A percentile compares a stretch with the other conserved stretches of the same genome.
phyloP scores from a whole-genome alignment of 192 early-diverging fungal species.

The Mycoemilia scoparia region DNA sequence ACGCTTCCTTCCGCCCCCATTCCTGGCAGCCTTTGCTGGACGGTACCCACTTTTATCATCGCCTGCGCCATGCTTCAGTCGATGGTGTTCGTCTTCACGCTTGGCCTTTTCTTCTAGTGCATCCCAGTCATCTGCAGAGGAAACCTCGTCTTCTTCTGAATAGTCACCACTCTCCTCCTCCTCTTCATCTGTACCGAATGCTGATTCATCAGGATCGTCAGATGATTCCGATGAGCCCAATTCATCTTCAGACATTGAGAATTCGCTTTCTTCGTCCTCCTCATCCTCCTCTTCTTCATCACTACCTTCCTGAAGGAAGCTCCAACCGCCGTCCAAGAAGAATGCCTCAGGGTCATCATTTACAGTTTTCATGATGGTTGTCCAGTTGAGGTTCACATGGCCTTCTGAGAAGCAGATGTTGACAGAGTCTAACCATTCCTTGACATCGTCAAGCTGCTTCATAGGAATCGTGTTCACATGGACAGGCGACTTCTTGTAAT shows the following conservation, averaged over 20 bases:
- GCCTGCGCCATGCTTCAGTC: too few relatives aligned
- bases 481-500: slow-evolving; percentile 68
- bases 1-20: slow-evolving; percentile 14
- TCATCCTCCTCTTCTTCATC: slow-evolving; percentile 38
- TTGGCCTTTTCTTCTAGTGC: slow-evolving; percentile 61
- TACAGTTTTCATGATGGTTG: slow-evolving; percentile 96
- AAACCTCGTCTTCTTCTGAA: slow-evolving; percentile 33
- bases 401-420: slow-evolving; percentile 89
- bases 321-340: slow-evolving; percentile 84
- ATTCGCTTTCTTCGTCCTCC: slow-evolving; percentile 45
- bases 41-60: slow-evolving; percentile 17
- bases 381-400: slow-evolving; percentile 85
- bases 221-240: slow-evolving; percentile 26
- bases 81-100: too few relatives aligned
- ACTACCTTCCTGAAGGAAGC: slow-evolving; percentile 55
- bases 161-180: slow-evolving; percentile 23
- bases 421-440: slow-evolving; percentile 88
- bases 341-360: slow-evolving; percentile 82
- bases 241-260: slow-evolving; percentile 38
- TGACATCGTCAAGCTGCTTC: slow-evolving; percentile 77
- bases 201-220: slow-evolving; percentile 34
- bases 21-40: slow-evolving; percentile 3
- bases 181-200: slow-evolving; percentile 24
- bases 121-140: slow-evolving; percentile 63
- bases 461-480: slow-evolving; percentile 94